phyloP scores from a whole-genome alignment of 2,329 filamentous ascomycete genomes.

The Epichloe coenophiala region DNA sequence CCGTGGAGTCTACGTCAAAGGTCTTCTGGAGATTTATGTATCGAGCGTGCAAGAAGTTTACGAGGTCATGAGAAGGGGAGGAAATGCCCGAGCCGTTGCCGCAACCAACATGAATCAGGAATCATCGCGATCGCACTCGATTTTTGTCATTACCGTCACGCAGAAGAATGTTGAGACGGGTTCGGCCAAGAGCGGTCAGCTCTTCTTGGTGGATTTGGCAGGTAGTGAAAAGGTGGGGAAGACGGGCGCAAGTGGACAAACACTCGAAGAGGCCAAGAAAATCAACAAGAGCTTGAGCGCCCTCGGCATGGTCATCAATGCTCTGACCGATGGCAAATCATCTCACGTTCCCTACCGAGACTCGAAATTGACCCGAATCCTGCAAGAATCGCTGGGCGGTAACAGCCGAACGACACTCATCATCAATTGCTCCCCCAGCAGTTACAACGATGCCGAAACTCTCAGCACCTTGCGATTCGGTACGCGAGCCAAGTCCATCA shows the following conservation, averaged over 20 bases:
- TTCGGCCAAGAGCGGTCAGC: conserved; percentile 87
- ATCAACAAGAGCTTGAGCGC: conserved; percentile 99
- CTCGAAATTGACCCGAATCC: conserved; percentile 90
- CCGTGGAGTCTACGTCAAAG: conserved; percentile 91
- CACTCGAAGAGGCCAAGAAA: conserved; percentile 96
- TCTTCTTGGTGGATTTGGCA: conserved; percentile 95
- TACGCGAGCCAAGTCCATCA: conserved; percentile 94
- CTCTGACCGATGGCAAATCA: conserved; percentile 92
- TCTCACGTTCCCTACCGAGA: conserved; percentile 94
- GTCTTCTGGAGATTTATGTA: conserved; percentile 86
- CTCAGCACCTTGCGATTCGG: conserved; percentile 86
- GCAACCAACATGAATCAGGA: conserved; percentile 99
- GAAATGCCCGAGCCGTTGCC: conserved; percentile 76
- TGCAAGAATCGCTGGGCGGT: conserved; percentile 94
- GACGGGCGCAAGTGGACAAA: conserved; percentile 94
- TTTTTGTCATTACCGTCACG: conserved; percentile 91
- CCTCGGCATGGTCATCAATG: conserved; percentile 97
- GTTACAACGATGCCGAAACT: conserved; percentile 94
- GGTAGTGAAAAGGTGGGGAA: conserved; percentile 98
- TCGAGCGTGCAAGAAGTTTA: conserved; percentile 93
- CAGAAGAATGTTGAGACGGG: conserved; percentile 97
- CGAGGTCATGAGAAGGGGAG: conserved; percentile 89
- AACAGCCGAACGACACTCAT: conserved; percentile 98
- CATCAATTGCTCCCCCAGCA: conserved; percentile 97
- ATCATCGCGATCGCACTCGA: conserved; percentile 94